These are phyloP conservation scores for Thraustotheca clavata DNA, from an alignment of 352 stramenopile genomes.

Conservation along the genomic window DNA sequence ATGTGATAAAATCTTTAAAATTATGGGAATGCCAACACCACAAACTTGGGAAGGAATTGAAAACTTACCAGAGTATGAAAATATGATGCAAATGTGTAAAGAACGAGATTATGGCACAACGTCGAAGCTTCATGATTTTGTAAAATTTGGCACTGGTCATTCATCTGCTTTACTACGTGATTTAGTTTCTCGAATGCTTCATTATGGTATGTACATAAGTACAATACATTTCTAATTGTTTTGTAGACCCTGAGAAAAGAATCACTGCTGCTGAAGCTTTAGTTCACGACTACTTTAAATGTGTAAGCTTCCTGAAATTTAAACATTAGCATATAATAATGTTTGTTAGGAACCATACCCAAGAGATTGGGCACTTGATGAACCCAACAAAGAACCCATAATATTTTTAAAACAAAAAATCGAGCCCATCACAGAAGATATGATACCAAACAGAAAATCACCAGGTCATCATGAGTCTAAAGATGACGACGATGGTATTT, in stretches of 20 bases:
- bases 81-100: slow-evolving; percentile 76
- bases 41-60: slow-evolving; percentile 80
- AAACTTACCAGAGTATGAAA: slow-evolving; percentile 70
- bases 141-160: slow-evolving; percentile 72
- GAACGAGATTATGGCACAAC: slow-evolving; percentile 78
- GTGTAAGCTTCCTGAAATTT: neutral
- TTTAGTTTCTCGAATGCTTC: slow-evolving; percentile 61
- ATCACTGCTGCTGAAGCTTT: slow-evolving; percentile 88
- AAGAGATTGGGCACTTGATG: slow-evolving; percentile 80
- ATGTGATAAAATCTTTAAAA: slow-evolving; percentile 86
- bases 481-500: slow-evolving; percentile 21
- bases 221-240: slow-evolving; percentile 16
- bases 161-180: slow-evolving; percentile 67
- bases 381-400: slow-evolving; percentile 78
- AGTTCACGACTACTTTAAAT: slow-evolving; percentile 90
- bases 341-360: slow-evolving; percentile 61
- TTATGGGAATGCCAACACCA: slow-evolving; percentile 79
- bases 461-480: slow-evolving; percentile 23
- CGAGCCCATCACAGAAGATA: slow-evolving; percentile 62
- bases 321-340: neutral
- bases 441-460: slow-evolving; percentile 47
- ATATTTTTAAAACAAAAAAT: slow-evolving; percentile 80
- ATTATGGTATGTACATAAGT: slow-evolving; percentile 50
- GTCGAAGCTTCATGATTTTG: slow-evolving; percentile 76
- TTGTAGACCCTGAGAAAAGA: slow-evolving; percentile 74